Base-by-base conservation (phyloP, 768 basidiomycete species). In the Chlorophyllum brunneum region DNA sequence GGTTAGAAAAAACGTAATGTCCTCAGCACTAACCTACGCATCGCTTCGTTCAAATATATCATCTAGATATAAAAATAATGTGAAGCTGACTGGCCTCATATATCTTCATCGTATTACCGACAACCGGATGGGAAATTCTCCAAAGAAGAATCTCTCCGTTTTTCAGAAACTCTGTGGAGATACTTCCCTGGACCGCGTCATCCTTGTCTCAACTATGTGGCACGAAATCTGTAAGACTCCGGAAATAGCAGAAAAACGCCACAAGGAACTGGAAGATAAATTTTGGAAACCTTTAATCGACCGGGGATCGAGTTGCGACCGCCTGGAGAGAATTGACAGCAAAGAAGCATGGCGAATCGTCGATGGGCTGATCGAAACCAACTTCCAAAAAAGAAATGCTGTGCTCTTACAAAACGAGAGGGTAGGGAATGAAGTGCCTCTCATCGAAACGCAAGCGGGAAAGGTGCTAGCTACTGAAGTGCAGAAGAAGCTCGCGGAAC, bases 201-300 rank as follows among this genome's bases (percentile, higher is more conserved):
- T 79, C 26, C 72, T 82, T 53, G 73, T 74, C 42, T 80, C 81
- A 39, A 81, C 70, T 33, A 80, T 76, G 76, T 81, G 80, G 79
- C n/a, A n/a, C n/a, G n/a, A n/a, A n/a, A n/a, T n/a, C n/a, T n/a
- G n/a, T n/a, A n/a, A n/a, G n/a, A n/a, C n/a, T n/a, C n/a, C n/a
- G n/a, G n/a, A n/a, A n/a, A n/a, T n/a, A n/a, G n/a, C n/a, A n/a
- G n/a, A n/a, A n/a, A n/a, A n/a, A n/a, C n/a, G n/a, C n/a, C n/a
- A n/a, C n/a, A n/a, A 39, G 18, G 34, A 48, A 29, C 26, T 39
- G 13, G 18, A 48, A 29, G 22, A 18, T n/a, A 36, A 36, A 6
- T 47, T 33, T 15, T 39, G 47, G 47, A 39, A 48, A 38, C 34
- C 47, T 1, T 16, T 48, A 8, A 38, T 39, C 7, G 37, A 39